phyloP scores from a whole-genome alignment of 2,329 filamentous ascomycete species.

The Laburnicola sp. region DNA sequence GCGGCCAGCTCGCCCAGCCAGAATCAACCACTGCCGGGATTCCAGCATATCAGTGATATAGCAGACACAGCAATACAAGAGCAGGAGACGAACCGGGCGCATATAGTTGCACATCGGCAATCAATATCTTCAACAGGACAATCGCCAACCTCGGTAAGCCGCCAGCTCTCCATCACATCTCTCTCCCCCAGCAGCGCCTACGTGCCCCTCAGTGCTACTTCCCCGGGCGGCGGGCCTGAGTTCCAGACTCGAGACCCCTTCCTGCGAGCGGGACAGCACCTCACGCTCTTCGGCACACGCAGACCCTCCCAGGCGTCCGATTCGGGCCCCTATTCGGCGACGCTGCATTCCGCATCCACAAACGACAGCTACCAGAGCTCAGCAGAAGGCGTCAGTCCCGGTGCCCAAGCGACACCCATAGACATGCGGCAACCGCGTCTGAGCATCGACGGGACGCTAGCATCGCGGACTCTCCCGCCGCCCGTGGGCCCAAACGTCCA shows the following conservation, averaged over 20 bases:
- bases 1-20: conserved; percentile 34
- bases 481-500: conserved; percentile 36
- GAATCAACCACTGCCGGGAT: conserved; percentile 35
- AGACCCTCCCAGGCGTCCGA: conserved; percentile 45
- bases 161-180: conserved; percentile 40
- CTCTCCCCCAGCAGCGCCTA: conserved; percentile 38
- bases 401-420: conserved; percentile 32
- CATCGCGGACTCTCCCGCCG: conserved; percentile 37
- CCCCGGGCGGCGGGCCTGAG: conserved; percentile 37
- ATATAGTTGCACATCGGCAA: conserved; percentile 37
- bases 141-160: conserved; percentile 40
- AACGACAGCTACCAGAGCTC: conserved; percentile 43
- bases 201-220: conserved; percentile 36
- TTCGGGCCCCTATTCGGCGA: conserved; percentile 36
- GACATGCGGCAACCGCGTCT: conserved; percentile 32
- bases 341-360: conserved; percentile 35
- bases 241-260: conserved; percentile 36
- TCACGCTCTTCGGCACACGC: conserved; percentile 33
- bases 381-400: conserved; percentile 41
- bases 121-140: conserved; percentile 42
- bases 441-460: conserved; percentile 36
- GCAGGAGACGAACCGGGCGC: conserved; percentile 31
- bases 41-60: conserved; percentile 40
- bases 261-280: conserved; percentile 32
- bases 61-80: conserved; percentile 39